Base-by-base conservation (phyloP, 257 asterid species). In the Hygrophila difformis region DNA sequence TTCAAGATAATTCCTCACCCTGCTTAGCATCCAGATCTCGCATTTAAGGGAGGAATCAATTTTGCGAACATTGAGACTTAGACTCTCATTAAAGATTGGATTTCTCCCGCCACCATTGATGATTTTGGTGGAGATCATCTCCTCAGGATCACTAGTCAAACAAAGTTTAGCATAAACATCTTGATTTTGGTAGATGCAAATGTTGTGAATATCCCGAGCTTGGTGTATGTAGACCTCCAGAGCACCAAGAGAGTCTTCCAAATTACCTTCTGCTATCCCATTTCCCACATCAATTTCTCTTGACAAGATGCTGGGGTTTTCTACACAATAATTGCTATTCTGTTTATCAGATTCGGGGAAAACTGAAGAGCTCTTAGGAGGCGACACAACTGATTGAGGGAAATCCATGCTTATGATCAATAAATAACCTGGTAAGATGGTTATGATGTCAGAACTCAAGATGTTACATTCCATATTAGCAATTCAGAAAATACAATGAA, bases 11-110 rank as follows among this genome's bases (percentile, higher is more conserved):
- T 91, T 91, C 69, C 56, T 78, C 56, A 82, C 96, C 70, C 96
- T 72, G 66, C 98, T 89, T 19, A 85, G 78, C 98, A 89, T 89
- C 93, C 94, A 89, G 56, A 89, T 62, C 77, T 85, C 96, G 49
- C 98, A 89, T 56, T 85, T 85, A 6, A 89, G 81, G 9, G 92
- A 77, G 21, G 96, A 70, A 53, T 91, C 81, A 7, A 67, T 65
- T 1, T 68, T 78, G 10, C 72, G 65, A 36, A 85, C 81, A 15
- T 61, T 69, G 9, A 91, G 86, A 3, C 67, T 42, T 18, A 86
- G 69, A 47, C 56, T 76, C 59, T 91, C 93, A 5, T 86, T 73
- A 71, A 91, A 91, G 56, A 85, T 57, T 0, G 98, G 98, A 56
- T 77, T 86, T 21, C 79, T 61, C 37, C 99, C 96, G 21, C 96